phyloP scores from a whole-genome alignment of 257 asterid species.

The Henckelia pumila region DNA sequence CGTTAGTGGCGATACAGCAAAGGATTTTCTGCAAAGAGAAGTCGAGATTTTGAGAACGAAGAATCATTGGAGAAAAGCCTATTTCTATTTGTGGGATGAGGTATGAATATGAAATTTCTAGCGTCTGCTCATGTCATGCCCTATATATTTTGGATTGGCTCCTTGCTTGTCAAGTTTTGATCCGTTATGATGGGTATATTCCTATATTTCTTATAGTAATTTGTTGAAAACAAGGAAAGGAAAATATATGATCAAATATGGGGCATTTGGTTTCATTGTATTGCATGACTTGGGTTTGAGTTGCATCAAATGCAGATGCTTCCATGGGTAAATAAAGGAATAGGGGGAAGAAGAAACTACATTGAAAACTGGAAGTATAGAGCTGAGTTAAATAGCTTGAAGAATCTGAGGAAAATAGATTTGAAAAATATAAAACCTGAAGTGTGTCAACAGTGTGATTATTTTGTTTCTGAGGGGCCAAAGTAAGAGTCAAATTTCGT shows the following conservation, averaged over 20 bases:
- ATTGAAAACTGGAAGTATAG: background rate
- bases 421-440: too few species aligned
- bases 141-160: constrained; percentile 19
- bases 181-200: constrained; percentile 6
- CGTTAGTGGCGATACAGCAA: constrained; percentile 66
- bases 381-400: background rate
- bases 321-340: background rate
- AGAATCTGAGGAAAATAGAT: too few species aligned
- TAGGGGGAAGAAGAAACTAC: too few species aligned
- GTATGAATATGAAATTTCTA: constrained; percentile 42
- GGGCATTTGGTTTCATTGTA: background rate
- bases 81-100: constrained; percentile 99
- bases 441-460: too few species aligned
- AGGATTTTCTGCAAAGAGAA: constrained; percentile 74
- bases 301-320: background rate
- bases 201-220: too few species aligned
- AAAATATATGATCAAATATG: too few species aligned
- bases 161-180: constrained; percentile 2
- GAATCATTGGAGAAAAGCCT: constrained; percentile 91
- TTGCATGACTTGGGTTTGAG: background rate
- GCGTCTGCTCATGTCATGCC: constrained; percentile 15
- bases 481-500: too few species aligned
- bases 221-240: too few species aligned
- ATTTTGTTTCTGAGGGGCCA: too few species aligned
- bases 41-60: constrained; percentile 83